These are phyloP conservation scores for Cynara cardunculus DNA, from an alignment of 129 eudicot genomes.

Conservation along the genomic window DNA sequence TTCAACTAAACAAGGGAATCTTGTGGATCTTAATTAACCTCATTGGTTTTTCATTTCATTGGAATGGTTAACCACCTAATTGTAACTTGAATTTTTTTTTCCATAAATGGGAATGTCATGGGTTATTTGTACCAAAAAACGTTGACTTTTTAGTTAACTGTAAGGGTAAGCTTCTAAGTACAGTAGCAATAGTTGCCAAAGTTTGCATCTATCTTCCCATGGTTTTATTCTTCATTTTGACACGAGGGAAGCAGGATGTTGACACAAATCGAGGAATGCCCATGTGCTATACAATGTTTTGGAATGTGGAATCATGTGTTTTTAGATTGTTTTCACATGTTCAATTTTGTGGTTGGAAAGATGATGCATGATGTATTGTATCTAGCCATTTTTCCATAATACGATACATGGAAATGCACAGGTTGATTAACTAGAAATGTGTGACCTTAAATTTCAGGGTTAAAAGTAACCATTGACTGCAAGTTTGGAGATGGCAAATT, in stretches of 20 bases:
- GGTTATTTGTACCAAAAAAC: neutral
- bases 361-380: too few species aligned
- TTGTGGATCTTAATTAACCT: neutral
- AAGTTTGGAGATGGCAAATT: conserved; percentile 49
- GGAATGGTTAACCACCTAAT: neutral
- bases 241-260: neutral
- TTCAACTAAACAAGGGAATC: neutral
- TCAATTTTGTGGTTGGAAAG: too few species aligned
- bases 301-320: neutral
- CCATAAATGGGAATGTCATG: neutral
- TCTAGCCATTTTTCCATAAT: neutral
- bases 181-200: neutral
- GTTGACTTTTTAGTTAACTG: neutral
- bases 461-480: conserved; percentile 71
- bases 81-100: neutral
- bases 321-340: neutral
- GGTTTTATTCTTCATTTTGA: neutral
- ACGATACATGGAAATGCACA: neutral
- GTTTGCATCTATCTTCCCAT: neutral
- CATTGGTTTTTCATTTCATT: neutral
- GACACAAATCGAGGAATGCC: neutral
- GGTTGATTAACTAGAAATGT: neutral
- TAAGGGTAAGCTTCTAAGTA: neutral
- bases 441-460: conserved; percentile 36
- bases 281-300: neutral